Percentiles rank a stretch among this genome's conserved stretches.
phyloP scores from a whole-genome alignment of 2,329 filamentous ascomycete species.

The Chaetomiaceae sp. region DNA sequence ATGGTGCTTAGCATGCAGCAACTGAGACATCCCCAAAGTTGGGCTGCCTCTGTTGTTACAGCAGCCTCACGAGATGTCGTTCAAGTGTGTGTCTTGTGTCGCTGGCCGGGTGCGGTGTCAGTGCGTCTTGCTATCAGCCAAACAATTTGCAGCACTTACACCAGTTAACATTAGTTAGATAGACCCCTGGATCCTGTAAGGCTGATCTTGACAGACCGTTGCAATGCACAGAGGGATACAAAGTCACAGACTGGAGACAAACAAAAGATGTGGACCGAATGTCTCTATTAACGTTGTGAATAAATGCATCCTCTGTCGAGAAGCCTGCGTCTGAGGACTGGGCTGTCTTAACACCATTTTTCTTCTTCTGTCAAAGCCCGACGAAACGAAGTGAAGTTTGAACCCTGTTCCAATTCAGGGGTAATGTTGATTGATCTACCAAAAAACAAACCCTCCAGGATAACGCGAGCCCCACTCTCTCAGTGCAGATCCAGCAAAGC shows the following conservation, averaged over 20 bases:
- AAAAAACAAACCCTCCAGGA: background rate
- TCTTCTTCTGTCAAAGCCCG: background rate
- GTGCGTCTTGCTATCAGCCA: no score
- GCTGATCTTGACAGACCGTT: no score
- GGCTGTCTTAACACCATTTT: background rate
- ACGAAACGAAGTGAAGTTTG: background rate
- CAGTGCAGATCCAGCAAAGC: conserved; percentile 55
- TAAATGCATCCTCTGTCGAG: background rate
- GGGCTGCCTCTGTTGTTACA: no score
- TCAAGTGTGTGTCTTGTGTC: background rate
- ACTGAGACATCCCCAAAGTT: no score
- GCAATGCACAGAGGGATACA: background rate
- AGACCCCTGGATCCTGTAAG: no score
- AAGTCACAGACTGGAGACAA: background rate
- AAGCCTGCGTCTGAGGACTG: background rate
- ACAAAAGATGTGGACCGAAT: background rate
- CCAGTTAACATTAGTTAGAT: no score
- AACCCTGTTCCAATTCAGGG: background rate
- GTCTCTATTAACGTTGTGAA: background rate
- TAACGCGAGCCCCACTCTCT: background rate
- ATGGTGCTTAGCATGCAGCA: background rate
- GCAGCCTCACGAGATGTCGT: background rate
- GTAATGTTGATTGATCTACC: background rate
- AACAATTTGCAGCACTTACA: no score
- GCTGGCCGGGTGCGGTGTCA: no score